Conservation (phyloP, 1,284 basidiomycete species). For the Puccinia hordei region DNA sequence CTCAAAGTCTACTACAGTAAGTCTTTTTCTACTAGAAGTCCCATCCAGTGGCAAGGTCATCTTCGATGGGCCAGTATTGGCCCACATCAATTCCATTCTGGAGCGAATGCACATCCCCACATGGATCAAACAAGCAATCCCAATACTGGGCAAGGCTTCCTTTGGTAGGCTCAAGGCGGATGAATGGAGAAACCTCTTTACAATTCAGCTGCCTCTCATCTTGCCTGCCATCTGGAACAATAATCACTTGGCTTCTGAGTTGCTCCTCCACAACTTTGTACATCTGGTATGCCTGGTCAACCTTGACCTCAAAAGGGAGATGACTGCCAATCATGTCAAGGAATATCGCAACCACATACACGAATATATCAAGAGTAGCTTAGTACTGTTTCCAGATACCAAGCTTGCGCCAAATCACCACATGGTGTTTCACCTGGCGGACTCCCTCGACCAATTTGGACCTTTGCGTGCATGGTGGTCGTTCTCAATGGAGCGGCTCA, state of each 20-base stretch:
- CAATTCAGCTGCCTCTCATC: slow-evolving; percentile 26
- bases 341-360: slow-evolving; percentile 22
- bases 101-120: slow-evolving; percentile 14
- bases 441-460: slow-evolving; percentile 25
- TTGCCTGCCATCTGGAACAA: not conserved
- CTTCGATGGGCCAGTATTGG: not conserved
- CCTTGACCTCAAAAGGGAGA: slow-evolving; percentile 18
- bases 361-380: not conserved
- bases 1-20: too few relatives aligned
- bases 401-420: slow-evolving; percentile 36
- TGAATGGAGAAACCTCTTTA: slow-evolving; percentile 47
- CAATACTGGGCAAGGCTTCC: slow-evolving; percentile 19
- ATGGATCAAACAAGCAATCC: slow-evolving; percentile 24
- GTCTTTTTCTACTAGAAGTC: too few relatives aligned
- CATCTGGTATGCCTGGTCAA: slow-evolving; percentile 40
- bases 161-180: slow-evolving; percentile 52
- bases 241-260: not conserved
- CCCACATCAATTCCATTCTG: not conserved
- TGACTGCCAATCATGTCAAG: not conserved
- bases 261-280: slow-evolving; percentile 16
- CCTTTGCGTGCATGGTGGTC: slow-evolving; percentile 41
- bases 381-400: slow-evolving; percentile 21
- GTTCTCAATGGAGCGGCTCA: slow-evolving; percentile 37
- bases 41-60: slow-evolving; percentile 3
- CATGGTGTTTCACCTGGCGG: slow-evolving; percentile 34